phyloP scores from a whole-genome alignment of 1,139 yeast species.

The Chernovozyma sophiae-reginae region DNA sequence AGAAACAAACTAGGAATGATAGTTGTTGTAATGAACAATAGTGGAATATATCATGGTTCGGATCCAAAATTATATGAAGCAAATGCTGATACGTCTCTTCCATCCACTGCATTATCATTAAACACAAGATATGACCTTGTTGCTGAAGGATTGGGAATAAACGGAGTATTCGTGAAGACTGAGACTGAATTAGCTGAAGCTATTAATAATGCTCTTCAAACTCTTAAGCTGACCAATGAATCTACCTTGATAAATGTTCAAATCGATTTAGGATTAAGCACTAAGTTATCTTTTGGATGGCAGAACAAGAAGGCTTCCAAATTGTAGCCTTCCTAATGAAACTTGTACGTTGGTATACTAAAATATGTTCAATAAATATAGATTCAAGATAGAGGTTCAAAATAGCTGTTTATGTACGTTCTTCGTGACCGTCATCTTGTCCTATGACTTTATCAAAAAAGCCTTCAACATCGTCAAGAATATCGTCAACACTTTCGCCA shows the following conservation, averaged over 20 bases:
- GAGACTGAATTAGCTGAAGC: constrained; percentile 34
- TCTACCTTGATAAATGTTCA: constrained; percentile 53
- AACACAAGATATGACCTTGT: constrained; percentile 52
- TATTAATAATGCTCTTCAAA: constrained; percentile 35
- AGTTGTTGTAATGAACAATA: constrained; percentile 61
- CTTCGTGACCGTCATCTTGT: too few species aligned
- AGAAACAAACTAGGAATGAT: constrained; percentile 49
- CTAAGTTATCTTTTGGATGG: constrained; percentile 60
- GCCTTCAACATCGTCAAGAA: constrained; percentile 12
- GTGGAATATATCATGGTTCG: constrained; percentile 64
- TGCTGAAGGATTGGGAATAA: constrained; percentile 51
- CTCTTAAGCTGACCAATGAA: constrained; percentile 18
- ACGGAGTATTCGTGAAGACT: constrained; percentile 44
- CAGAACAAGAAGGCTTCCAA: constrained; percentile 36
- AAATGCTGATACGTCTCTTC: constrained; percentile 25
- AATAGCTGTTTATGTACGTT: too few species aligned
- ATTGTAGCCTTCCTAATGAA: too few species aligned
- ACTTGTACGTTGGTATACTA: too few species aligned
- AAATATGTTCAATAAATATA: too few species aligned
- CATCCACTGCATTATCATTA: constrained; percentile 54
- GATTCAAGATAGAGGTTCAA: too few species aligned
- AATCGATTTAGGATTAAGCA: constrained; percentile 52
- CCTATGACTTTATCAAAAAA: constrained; percentile 6
- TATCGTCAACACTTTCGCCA: constrained; percentile 12
- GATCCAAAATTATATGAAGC: constrained; percentile 23